These are phyloP conservation scores for Ambrosia hybrid DNA, from an alignment of 140 eudicot species.

Conservation along the genomic window DNA sequence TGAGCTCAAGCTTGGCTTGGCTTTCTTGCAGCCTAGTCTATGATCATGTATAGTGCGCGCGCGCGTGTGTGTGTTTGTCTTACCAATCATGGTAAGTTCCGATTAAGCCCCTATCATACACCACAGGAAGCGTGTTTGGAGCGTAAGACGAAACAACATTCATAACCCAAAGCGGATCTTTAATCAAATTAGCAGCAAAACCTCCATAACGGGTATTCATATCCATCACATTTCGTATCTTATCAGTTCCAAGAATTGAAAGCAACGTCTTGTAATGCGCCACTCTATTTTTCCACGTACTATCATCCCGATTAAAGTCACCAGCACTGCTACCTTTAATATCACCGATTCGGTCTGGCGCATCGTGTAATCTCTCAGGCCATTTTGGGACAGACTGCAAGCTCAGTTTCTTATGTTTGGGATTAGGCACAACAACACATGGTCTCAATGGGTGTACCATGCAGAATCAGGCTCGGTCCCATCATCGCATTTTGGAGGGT, in stretches of 20 bases:
- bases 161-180: constrained; percentile 95
- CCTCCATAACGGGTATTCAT: constrained; percentile 90
- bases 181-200: constrained; percentile 74
- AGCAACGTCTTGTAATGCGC: constrained; percentile 76
- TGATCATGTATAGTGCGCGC: too few relatives aligned
- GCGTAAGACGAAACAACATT: constrained; percentile 91
- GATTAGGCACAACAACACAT: constrained; percentile 71
- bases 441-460: constrained; percentile 93
- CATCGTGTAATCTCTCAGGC: constrained; percentile 67
- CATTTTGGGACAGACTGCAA: constrained; percentile 60
- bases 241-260: constrained; percentile 70
- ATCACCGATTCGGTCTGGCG: constrained; percentile 69
- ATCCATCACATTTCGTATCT: constrained; percentile 89
- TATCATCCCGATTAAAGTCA: constrained; percentile 60
- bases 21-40: too few relatives aligned
- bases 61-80: neutral
- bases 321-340: constrained; percentile 77
- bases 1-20: too few relatives aligned
- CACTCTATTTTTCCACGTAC: constrained; percentile 62
- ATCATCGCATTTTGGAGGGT: constrained; percentile 86
- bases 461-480: constrained; percentile 95
- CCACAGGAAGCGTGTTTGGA: constrained; percentile 75
- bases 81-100: constrained; percentile 97
- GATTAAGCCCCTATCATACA: constrained; percentile 82
- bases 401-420: constrained; percentile 45